Percentiles rank a stretch among this genome's conserved stretches.
Evolutionary conservation across 257 asterid genomes (phyloP).

Genomic region (Thymus mandschuricus): DNA sequence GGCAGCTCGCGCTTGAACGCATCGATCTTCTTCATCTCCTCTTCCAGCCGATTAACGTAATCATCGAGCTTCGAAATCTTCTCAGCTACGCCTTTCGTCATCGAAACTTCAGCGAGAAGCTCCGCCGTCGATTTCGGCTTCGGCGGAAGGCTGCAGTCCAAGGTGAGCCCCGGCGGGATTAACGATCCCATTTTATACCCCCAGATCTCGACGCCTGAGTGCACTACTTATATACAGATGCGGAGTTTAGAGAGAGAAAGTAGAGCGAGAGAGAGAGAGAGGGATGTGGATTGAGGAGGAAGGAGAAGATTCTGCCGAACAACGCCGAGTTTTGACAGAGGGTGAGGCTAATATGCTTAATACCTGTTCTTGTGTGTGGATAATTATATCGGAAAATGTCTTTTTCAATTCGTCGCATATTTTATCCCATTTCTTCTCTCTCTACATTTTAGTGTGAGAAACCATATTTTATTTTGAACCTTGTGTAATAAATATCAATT

Average conservation of each 20-base stretch:
- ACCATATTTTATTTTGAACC: neutral
- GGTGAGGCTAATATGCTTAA: conserved; percentile 25
- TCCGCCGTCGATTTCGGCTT: conserved; percentile 40
- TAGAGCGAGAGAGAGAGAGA: neutral
- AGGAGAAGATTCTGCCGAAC: conserved; percentile 75
- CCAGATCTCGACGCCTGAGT: conserved; percentile 42
- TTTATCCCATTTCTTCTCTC: conserved; percentile 15
- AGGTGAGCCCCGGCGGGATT: conserved; percentile 58
- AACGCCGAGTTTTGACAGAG: conserved; percentile 81
- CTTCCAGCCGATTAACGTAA: conserved; percentile 55
- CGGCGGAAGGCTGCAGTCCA: conserved; percentile 45
- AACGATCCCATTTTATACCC: conserved; percentile 52
- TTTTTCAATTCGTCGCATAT: conserved; percentile 65
- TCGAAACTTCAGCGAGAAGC: conserved; percentile 51
- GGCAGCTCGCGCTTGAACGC: conserved; percentile 87
- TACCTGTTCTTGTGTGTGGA: conserved; percentile 4
- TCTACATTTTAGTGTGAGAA: neutral
- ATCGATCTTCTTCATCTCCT: conserved; percentile 88
- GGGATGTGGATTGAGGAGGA: neutral
- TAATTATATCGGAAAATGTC: conserved; percentile 28
- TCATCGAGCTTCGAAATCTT: conserved; percentile 57
- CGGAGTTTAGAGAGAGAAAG: conserved; percentile 24
- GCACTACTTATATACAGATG: neutral
- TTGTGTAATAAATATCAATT: too few relatives aligned
- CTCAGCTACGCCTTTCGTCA: conserved; percentile 43